Conservation (phyloP, 2,329 filamentous ascomycete species). For the Cladosporium sp. region DNA sequence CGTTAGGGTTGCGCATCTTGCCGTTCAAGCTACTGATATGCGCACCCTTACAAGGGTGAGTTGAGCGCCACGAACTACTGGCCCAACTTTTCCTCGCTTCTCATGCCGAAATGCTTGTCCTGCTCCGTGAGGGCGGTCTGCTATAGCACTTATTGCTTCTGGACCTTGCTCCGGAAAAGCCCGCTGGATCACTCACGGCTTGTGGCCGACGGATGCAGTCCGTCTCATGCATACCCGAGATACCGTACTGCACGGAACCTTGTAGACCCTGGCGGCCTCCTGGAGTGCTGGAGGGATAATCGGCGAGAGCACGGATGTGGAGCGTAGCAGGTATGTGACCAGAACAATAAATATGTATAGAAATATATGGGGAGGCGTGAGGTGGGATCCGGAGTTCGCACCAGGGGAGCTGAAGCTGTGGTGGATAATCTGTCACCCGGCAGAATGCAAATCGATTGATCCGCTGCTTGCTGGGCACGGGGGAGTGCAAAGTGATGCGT, state of each 20-base stretch:
- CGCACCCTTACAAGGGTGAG: not conserved
- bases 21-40: too few species aligned
- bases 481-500: too few species aligned
- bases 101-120: not conserved
- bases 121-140: not conserved
- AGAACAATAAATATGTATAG: not conserved
- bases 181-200: not conserved
- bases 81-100: not conserved
- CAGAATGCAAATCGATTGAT: too few species aligned
- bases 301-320: not conserved
- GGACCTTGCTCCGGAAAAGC: constrained; percentile 1
- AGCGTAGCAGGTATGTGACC: not conserved
- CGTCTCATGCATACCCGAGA: not conserved
- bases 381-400: constrained; percentile 8
- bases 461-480: too few species aligned
- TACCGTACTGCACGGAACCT: not conserved
- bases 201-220: not conserved
- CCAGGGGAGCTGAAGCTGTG: too few species aligned
- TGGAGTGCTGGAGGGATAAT: not conserved
- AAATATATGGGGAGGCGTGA: constrained; percentile 2
- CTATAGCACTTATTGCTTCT: not conserved
- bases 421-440: not conserved
- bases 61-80: constrained; percentile 7
- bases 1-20: constrained; percentile 4
- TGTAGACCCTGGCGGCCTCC: constrained; percentile 2